Evolutionary conservation across 345 rosid genomes (phyloP).

Genomic region (Hibiscus syriacus): DNA sequence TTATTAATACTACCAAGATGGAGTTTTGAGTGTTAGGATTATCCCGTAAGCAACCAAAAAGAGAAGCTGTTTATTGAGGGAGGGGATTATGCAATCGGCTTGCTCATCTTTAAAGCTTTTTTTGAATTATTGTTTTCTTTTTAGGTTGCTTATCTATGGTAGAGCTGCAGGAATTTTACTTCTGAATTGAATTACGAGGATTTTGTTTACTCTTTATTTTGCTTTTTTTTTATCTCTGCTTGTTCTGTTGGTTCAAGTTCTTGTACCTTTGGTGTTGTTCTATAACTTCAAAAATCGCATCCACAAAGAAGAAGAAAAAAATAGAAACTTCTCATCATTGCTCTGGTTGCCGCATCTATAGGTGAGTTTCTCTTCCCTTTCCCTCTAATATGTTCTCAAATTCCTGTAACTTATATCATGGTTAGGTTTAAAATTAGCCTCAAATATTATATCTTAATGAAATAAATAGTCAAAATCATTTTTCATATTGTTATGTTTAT

Average conservation of each 20-base stretch:
- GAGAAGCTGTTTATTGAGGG: background rate
- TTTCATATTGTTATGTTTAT: background rate
- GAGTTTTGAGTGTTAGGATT: background rate
- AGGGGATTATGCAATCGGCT: slow-evolving; percentile 14
- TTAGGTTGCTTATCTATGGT: slow-evolving; percentile 17
- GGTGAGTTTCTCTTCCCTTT: slow-evolving; percentile 10
- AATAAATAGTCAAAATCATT: background rate
- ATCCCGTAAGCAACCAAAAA: background rate
- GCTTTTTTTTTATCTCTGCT: background rate
- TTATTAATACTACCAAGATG: background rate
- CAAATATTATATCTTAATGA: background rate
- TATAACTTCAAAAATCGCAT: too few species aligned
- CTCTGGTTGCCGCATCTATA: background rate
- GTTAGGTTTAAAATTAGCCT: background rate
- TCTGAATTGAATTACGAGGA: slow-evolving; percentile 1
- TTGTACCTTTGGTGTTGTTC: background rate
- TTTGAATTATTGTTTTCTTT: slow-evolving; percentile 17
- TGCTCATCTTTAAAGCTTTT: slow-evolving; percentile 14
- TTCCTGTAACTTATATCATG: background rate
- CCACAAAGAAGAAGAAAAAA: too few species aligned
- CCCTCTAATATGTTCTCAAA: background rate
- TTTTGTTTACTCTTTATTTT: slow-evolving; percentile 4
- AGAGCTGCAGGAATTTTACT: slow-evolving; percentile 14
- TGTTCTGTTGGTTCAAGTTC: slow-evolving; percentile 4
- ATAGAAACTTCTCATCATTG: slow-evolving; percentile 6